Conservation (phyloP, 1,284 basidiomycete species). For the Inonotus hispidus region DNA sequence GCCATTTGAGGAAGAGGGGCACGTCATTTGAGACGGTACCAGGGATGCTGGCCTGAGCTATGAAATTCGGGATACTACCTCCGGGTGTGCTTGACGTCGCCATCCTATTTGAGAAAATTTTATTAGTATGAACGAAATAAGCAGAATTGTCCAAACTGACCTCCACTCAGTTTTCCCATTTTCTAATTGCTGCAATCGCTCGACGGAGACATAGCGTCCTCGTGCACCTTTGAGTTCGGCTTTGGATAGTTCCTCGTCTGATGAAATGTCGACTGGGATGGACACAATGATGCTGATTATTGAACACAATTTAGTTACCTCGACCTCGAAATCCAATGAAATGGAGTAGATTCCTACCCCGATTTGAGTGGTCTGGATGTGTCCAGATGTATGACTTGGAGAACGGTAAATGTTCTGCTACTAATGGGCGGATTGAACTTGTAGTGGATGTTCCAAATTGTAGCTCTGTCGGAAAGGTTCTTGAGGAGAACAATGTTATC, state of each 20-base stretch:
- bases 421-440: slow-evolving; percentile 64
- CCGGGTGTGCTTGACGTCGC: slow-evolving; percentile 71
- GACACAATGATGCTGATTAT: slow-evolving; percentile 56
- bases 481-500: slow-evolving; percentile 59
- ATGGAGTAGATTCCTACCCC: slow-evolving; percentile 39
- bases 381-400: slow-evolving; percentile 54
- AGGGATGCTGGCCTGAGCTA: slow-evolving; percentile 54
- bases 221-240: slow-evolving; percentile 62
- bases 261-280: slow-evolving; percentile 59
- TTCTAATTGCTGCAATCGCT: slow-evolving; percentile 57
- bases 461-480: slow-evolving; percentile 52
- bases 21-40: slow-evolving; percentile 66
- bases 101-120: slow-evolving; percentile 35
- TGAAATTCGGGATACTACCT: slow-evolving; percentile 58
- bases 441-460: slow-evolving; percentile 70
- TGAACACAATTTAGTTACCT: slow-evolving; percentile 4
- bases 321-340: not conserved
- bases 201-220: slow-evolving; percentile 66
- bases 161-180: slow-evolving; percentile 68
- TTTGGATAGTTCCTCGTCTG: slow-evolving; percentile 50
- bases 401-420: slow-evolving; percentile 68
- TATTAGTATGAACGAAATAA: not conserved
- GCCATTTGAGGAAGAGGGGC: slow-evolving; percentile 52
- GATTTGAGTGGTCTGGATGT: slow-evolving; percentile 40
- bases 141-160: slow-evolving; percentile 3